A percentile compares a stretch with the other conserved stretches of the same genome.
phyloP scores from a whole-genome alignment of 257 asterid genomes.

The Solanum medicagineum region DNA sequence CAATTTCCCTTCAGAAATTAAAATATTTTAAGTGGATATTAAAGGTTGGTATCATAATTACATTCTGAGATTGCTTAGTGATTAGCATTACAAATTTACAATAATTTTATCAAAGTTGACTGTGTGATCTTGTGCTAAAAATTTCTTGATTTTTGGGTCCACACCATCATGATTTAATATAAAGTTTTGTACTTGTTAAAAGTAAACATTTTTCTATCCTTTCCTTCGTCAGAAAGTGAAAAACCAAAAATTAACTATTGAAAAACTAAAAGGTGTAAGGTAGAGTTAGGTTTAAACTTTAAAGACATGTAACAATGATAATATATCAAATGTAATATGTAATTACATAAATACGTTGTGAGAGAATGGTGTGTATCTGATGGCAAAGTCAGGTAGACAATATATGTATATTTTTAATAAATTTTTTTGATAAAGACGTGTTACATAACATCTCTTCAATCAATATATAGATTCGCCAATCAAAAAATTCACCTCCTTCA shows the following conservation, averaged over 20 bases:
- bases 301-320: background rate
- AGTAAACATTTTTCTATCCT: background rate
- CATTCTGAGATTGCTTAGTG: conserved; percentile 14
- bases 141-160: background rate
- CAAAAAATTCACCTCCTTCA: background rate
- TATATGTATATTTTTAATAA: no score
- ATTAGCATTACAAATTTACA: conserved; percentile 1
- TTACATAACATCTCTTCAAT: no score
- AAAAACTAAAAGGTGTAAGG: background rate
- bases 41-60: conserved; percentile 21
- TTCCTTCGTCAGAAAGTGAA: background rate
- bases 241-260: background rate
- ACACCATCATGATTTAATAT: background rate
- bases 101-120: conserved; percentile 1
- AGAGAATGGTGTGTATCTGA: no score
- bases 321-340: background rate
- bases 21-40: conserved; percentile 7
- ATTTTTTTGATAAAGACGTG: no score
- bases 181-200: background rate
- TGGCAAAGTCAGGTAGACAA: no score
- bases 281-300: background rate
- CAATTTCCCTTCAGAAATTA: background rate
- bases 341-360: background rate
- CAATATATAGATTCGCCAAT: no score
- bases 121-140: background rate